A percentile compares a stretch with the other conserved stretches of the same genome.
Conservation (phyloP, 169 alveolate species). For the Plasmodium coatneyi region DNA sequence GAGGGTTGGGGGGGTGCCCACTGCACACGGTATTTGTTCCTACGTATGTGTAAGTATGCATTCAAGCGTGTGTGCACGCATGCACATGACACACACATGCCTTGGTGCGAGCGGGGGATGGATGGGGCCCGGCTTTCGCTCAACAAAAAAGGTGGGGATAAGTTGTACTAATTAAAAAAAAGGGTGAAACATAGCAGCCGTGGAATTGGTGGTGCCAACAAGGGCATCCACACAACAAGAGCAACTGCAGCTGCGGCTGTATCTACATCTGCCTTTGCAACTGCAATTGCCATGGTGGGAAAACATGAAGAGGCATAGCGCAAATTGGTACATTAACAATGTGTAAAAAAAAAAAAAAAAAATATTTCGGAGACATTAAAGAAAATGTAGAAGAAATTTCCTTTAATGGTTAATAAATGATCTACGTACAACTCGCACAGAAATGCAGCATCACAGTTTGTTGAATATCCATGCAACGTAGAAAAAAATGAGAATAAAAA, state of each 20-base stretch:
- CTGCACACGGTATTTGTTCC: background rate
- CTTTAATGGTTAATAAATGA: conserved; percentile 9
- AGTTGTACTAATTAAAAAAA: conserved; percentile 7
- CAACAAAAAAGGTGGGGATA: background rate
- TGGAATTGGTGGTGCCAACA: background rate
- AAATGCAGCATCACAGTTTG: conserved; percentile 13
- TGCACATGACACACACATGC: background rate
- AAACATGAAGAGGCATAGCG: background rate
- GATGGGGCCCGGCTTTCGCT: background rate
- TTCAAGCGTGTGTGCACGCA: background rate
- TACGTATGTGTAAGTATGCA: background rate
- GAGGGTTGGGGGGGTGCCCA: background rate
- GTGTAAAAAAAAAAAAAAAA: background rate
- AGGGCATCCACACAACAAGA: background rate
- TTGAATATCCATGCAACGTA: background rate
- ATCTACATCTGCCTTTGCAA: too few relatives aligned
- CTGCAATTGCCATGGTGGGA: background rate
- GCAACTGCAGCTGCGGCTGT: background rate
- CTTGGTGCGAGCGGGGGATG: background rate
- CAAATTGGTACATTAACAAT: conserved; percentile 8
- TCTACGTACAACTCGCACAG: background rate
- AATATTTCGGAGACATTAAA: conserved; percentile 6
- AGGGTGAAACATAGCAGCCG: background rate
- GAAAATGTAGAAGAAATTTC: background rate
- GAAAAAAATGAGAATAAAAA: conserved; percentile 9